Evolutionary conservation across 2,329 filamentous ascomycete genomes (phyloP), one percentile per base, ranked within the genome.

Genomic region (Neocatenulostroma microsporum): DNA sequence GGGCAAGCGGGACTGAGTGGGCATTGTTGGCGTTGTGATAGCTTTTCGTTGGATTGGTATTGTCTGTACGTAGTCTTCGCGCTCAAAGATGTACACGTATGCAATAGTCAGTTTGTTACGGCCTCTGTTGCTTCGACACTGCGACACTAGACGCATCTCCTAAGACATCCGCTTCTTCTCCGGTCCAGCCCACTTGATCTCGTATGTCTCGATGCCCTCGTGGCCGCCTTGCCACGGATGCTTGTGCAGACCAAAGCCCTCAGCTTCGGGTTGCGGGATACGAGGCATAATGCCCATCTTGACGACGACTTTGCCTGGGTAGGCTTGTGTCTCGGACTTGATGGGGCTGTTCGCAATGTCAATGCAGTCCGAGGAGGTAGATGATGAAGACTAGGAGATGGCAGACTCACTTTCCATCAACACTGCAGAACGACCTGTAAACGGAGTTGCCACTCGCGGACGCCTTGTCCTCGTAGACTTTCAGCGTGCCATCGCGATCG

Each of bases 241-340:
- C 33, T 61, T 56, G 42, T 67, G 60, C n/a, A 49, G 37, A 2
- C 57, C 61, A 50, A 71, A 72, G 12, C 49, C 56, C 49, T 70
- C 68, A 30, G 54, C 56, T 40, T 69, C 66, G 0, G 68, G 68
- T 38, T 58, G 50, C 4, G 68, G 66, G 17, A 70, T 69, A 3
- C 63, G 52, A 4, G 64, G 65, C 42, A 68, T 69, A 27, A 72
- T 66, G 10, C 69, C 70, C 58, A 71, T 62, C 49, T 73, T 73
- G 30, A 73, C 34, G 11, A 73, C 55, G 0, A 66, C 56, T 44
- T 67, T 67, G n/a, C 60, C 58, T 4, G 62, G 57, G 27, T 58
- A 59, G 0, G 56, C 31, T 13, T 57, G 54, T 0, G 66, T 62
- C 20, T 66, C 56, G 13, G 63, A 69, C 52, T 64, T 65, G 34